Base-by-base conservation (phyloP, 2,329 filamentous ascomycete genomes). In the Pseudocercospora vitis region DNA sequence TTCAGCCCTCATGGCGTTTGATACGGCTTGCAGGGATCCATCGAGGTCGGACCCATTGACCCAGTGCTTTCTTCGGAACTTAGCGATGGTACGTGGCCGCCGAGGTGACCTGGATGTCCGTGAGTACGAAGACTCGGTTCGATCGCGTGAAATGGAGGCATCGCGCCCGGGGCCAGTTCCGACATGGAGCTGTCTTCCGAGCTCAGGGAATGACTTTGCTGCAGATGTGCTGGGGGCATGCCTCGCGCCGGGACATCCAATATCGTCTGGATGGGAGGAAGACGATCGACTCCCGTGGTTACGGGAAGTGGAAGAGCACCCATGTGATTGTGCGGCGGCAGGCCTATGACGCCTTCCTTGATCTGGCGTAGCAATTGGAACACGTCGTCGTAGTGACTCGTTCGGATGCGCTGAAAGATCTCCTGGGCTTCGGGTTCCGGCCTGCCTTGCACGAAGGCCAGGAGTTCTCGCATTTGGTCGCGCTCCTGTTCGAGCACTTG, bases 401-500 rank as follows among this genome's bases (percentile, higher is more conserved):
- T 50, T 16, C 66, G 60, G 14, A 69, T 64, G 45, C 62, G 65
- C 16, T 65, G 57, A 53, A 65, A 67, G 40, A 69, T 60, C 7
- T 64, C 59, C 29, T 60, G 56, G 4, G 67, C 67, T 48, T 68
- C 67, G 2, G 52, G 29, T 33, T 68, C 66, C 12, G 65, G 57
- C 19, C 63, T 49, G 4, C 55, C 60, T 37, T 65, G 66, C 3
- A 69, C 48, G 42, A 61, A 63, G 31, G 54, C 44, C 24, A 69
- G 45, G 21, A 68, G 46, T n/a, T 68, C 63, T 11, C 63, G 60
- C 11, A 66, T 44, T 33, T 67, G 63, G 39, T 66, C 58, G 29
- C 65, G 63, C 44, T 68, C 67, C 16, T 58, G 56, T 50, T 69
- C 64, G 12, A 69, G 59, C 7, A 63, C 53, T 23, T 65, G 61